Evolutionary conservation across 306 rosid genomes (phyloP), one percentile per base, ranked within the genome.

Genomic region (Luffa aegyptiaca): DNA sequence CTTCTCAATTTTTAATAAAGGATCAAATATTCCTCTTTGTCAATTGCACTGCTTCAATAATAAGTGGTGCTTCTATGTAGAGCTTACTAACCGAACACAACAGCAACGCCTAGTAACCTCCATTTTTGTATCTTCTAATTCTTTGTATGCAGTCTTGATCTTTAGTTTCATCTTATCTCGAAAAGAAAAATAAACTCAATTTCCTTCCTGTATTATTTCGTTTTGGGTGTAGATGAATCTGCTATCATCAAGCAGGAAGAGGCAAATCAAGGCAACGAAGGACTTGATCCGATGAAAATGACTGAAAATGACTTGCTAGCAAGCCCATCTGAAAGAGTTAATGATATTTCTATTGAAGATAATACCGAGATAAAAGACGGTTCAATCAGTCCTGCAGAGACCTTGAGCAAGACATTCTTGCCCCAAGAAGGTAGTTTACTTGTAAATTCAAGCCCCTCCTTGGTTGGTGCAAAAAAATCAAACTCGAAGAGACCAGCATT

Each of bases 401-500:
- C 71, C 57, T 66, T 78, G 33, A 46, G 59, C 57, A 58, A 49
- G n/a, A 84, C 84, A 31, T 65, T 83, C 55, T 16, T 65, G 72
- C 77, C 82, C 3, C 73, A 42, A 65, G 80, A 80, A 45, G 78
- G 42, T 51, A 72, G 80, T 69, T 82, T 83, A 79, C 79, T 56
- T 81, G 63, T 80, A 63, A 66, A 73, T 59, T 65, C 87, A 46
- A 51, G 17, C 52, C 68, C 85, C 51, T 80, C 85, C 53, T 69
- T 83, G 42, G 20, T 12, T 31, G 20, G 42, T 72, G 69, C 64
- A 6, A 83, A 81, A 64, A 61, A 76, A 77, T 81, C 88, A 21
- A 51, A 80, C 66, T 77, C 86, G 0, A 85, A 82, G 79, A 89
- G 88, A 82, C 91, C 89, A 26, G 97, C 97, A 14, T 94, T 91